Conservation (phyloP, 768 basidiomycete species). For the Collybia mongolica region DNA sequence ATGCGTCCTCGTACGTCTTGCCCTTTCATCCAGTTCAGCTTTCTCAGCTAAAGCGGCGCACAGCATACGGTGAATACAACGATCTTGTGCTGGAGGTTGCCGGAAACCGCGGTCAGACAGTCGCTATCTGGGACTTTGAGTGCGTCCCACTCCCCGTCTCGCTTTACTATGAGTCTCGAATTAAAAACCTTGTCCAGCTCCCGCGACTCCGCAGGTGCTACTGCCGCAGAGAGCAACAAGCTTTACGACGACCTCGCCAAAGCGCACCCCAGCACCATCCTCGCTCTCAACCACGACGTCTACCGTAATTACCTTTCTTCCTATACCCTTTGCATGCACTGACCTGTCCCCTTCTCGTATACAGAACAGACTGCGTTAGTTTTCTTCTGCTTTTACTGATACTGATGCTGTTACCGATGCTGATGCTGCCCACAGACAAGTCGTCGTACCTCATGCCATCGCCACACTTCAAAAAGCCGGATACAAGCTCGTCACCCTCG, state of each 20-base stretch:
- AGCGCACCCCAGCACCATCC: constrained; percentile 23
- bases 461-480: constrained; percentile 25
- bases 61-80: constrained; percentile 43
- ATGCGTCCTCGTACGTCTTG: constrained; percentile 34
- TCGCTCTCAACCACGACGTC: constrained; percentile 35
- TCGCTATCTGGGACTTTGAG: constrained; percentile 41
- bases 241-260: constrained; percentile 19
- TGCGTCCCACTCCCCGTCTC: constrained; percentile 12
- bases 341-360: neutral
- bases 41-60: neutral
- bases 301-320: constrained; percentile 15
- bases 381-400: neutral
- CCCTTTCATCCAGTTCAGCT: neutral
- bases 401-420: neutral
- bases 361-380: constrained; percentile 24
- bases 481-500: constrained; percentile 37
- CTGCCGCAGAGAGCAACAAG: constrained; percentile 16
- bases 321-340: neutral
- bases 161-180: neutral
- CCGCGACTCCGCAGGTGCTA: constrained; percentile 26
- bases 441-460: constrained; percentile 29
- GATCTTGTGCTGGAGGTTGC: constrained; percentile 31
- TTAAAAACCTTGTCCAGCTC: constrained; percentile 20
- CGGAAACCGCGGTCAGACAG: constrained; percentile 24
- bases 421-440: neutral